Percentiles rank a stretch among this genome's conserved stretches.
Conservation (phyloP, 495 filamentous ascomycete species). For the Penicillium verhagenii region DNA sequence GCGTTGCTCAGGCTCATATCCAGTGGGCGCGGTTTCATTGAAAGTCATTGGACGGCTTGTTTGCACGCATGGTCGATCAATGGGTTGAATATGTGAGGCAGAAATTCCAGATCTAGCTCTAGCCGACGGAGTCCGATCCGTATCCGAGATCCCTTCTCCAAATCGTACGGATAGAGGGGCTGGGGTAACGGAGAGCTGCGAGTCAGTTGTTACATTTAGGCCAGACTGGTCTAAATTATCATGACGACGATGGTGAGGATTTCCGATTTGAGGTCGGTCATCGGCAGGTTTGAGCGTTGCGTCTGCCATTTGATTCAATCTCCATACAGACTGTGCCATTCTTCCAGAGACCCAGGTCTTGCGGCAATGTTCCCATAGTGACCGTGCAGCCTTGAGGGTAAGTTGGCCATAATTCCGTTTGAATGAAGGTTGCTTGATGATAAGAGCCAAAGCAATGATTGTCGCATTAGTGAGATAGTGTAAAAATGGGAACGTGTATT, state of each 20-base stretch:
- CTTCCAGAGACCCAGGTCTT: constrained; percentile 31
- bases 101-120: neutral
- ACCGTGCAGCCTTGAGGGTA: constrained; percentile 16
- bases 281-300: neutral
- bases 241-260: neutral
- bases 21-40: neutral
- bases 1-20: neutral
- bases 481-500: constrained; percentile 28
- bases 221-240: neutral
- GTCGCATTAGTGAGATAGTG: constrained; percentile 23
- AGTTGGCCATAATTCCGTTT: constrained; percentile 9
- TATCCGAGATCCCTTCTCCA: too few relatives aligned
- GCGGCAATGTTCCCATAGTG: constrained; percentile 21
- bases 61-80: neutral
- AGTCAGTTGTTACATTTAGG: neutral
- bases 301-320: constrained; percentile 24
- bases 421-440: constrained; percentile 22
- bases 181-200: neutral
- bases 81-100: neutral
- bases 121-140: neutral
- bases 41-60: neutral
- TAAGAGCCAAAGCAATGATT: constrained; percentile 23
- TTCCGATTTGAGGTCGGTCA: neutral
- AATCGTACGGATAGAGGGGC: neutral
- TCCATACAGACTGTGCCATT: constrained; percentile 23